Base-by-base conservation (phyloP, 495 filamentous ascomycete genomes). In the Neurospora sp. region DNA sequence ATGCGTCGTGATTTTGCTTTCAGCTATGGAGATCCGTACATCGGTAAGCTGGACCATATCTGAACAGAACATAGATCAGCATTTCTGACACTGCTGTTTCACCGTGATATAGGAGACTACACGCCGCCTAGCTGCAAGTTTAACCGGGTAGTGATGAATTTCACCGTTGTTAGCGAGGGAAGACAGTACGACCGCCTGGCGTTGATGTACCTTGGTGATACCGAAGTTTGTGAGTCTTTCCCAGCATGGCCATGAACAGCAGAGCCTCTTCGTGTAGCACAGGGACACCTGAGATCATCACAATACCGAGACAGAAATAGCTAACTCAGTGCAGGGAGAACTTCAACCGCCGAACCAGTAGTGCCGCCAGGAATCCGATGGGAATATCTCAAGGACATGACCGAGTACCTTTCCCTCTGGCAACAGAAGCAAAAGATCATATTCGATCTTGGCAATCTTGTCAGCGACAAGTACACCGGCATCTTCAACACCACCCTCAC, bases 371-470 rank as follows among this genome's bases (percentile, higher is more conserved):
- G 94, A 1, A 95, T 96, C 53, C 77, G 79, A 68, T 88, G 86
- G 90, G 91, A 90, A 3, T 95, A 96, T 72, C 83, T 90, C 72
- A 97, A 97, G 79, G 94, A 97, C 74, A 90, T 94, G 88, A 91
- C 91, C 0, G 84, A 90, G 71, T 95, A 89, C 80, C 83, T 91
- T 18, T 80, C 86, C 5, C 83, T 97, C 20, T 92, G 92, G 86
- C 85, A 85, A 40, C 59, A 85, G 39, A 83, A 86, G 0, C 92
- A 94, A 75, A 94, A 89, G 78, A 78, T 96, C 73, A 93, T 94
- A 44, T 95, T 97, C 75, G 93, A 97, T 65, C 86, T 97, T 0
- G 92, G 90, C 8, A 96, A 97, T 73, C 75, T 94, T 8, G 84
- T 96, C 31, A 87, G 93, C 71, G 85, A 89, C 72, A 88, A 84